Evolutionary conservation across 768 basidiomycete genomes (phyloP), one percentile per base, ranked within the genome.

Genomic region (Kwoniella bestiolae): DNA sequence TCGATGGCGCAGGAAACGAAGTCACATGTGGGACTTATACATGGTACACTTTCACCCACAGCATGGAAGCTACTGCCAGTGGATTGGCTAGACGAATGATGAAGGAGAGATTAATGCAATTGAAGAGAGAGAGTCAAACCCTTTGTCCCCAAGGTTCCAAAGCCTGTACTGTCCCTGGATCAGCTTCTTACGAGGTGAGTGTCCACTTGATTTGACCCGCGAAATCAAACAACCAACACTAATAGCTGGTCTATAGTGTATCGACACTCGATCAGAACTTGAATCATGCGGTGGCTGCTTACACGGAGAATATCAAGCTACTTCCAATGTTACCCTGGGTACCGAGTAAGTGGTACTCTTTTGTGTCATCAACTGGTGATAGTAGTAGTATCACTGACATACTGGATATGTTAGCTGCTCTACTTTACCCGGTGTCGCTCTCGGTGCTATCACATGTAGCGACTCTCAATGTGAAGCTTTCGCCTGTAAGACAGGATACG

Each of bases 401-500:
- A 11, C 11, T 38, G 2, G 35, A 38, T n/a, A 38, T 6, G 2
- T 6, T 6, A 58, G 56, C 56, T 58, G 56, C 25, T 44, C 56
- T 1, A 29, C 44, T 28, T 7, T 58, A 26, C 38, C 38, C 18
- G 56, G 38, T 34, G 12, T 53, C 16, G 29, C 60, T 25, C 31
- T 58, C 5, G 69, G 69, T 23, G 69, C 60, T 1, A 56, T 66
- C 0, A 66, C 69, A 2, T 70, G 69, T 44, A 21, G 16, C 18
- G 38, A 53, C 26, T 60, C 65, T n/a, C 56, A 60, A 28, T 70
- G 69, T 34, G 18, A 55, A 21, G 69, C 62, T 11, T 52, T 44
- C 29, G 50, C 60, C n/a, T 70, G 69, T 46, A 63, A 63, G 47
- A 50, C 53, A 11, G 69, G 69, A 5, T 70, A 47, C 56, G 32